Base-by-base conservation (phyloP, 2,329 filamentous ascomycete genomes). In the Fusarium sp. region DNA sequence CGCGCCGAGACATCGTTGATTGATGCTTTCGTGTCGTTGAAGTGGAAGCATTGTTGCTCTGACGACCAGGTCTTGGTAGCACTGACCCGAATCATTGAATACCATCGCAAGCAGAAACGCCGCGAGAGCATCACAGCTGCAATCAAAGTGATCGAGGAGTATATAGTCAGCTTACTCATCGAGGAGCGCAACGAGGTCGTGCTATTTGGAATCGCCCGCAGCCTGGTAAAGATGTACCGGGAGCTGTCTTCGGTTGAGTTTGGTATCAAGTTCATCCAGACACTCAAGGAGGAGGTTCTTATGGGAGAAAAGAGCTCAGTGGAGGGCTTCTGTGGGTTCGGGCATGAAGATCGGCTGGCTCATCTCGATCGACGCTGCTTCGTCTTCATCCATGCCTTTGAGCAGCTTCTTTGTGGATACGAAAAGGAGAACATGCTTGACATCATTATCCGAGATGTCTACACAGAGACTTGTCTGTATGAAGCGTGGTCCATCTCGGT, bases 141-240 rank as follows among this genome's bases (percentile, higher is more conserved):
- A 15, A 59, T 64, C 54, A 64, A 59, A 28, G 43, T 64, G 30
- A 59, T 59, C 36, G 61, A 64, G 41, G 61, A 64, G 44, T 64
- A 60, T 47, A 54, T 54, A n/a, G n/a, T 64, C 6, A 48, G 54
- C 37, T 46, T 64, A 4, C 31, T 59, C 6, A 34, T 64, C 47
- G 61, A 59, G 30, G 54, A 64, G 40, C 61, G 61, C 48, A 54
- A 54, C 4, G 48, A 59, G 43, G 30, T 36, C 9, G 34, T 59
- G 4, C 61, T 64, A 3, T 64, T 64, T 40, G 54, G 36, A 46
- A 31, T 64, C 10, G 54, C 61, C 6, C 61, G 54, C 23, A 48
- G 5, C 13, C 23, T 64, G 30, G 48, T 54, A 28, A 64, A 64
- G 53, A 47, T 64, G 48, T 64, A 59, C 31, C 61, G 61, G 7